Conservation (phyloP, 306 rosid species). For the Sicyos edulis region DNA sequence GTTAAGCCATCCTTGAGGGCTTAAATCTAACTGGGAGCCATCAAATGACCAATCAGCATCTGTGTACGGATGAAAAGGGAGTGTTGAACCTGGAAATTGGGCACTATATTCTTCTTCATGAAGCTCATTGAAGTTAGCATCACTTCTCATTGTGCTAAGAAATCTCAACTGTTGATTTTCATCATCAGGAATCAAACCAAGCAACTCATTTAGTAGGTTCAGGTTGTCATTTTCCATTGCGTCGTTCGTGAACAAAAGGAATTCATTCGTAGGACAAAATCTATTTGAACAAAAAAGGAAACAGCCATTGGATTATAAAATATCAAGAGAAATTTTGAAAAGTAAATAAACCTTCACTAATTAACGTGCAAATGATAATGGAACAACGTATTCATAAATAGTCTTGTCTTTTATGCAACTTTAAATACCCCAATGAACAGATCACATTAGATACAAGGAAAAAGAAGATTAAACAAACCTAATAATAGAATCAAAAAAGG, state of each 20-base stretch:
- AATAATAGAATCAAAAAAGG: neutral
- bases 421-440: too few relatives aligned
- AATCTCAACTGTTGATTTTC: constrained; percentile 21
- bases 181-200: constrained; percentile 15
- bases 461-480: neutral
- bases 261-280: neutral
- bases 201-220: constrained; percentile 13
- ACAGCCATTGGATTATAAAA: neutral
- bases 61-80: constrained; percentile 22
- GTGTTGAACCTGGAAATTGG: constrained; percentile 11
- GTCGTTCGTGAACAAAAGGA: neutral
- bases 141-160: constrained; percentile 4
- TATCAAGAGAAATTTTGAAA: neutral
- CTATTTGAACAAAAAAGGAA: neutral
- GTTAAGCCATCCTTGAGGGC: neutral
- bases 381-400: neutral
- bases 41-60: constrained; percentile 8
- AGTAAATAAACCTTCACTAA: neutral
- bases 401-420: neutral
- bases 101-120: constrained; percentile 10
- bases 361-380: neutral
- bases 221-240: constrained; percentile 26
- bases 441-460: neutral
- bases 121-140: constrained; percentile 9
- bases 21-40: neutral